Percentiles rank a stretch among this genome's conserved stretches.
phyloP scores from a whole-genome alignment of 495 filamentous ascomycete species.

The Xylaria curta region DNA sequence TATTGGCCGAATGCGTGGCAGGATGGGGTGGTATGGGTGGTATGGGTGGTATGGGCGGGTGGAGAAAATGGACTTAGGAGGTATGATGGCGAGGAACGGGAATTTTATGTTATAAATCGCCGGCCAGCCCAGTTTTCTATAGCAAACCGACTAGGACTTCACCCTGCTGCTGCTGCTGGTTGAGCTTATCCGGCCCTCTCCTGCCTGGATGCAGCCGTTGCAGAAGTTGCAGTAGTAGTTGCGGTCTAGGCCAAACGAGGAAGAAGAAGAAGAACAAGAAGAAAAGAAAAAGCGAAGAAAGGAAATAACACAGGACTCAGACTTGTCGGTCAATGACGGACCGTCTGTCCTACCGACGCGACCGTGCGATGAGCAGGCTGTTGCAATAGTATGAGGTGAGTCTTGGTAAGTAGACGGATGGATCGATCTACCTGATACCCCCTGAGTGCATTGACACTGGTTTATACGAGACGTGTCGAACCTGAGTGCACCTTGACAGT shows the following conservation, averaged over 20 bases:
- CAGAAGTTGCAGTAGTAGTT: neutral
- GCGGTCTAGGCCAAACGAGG: conserved; percentile 9
- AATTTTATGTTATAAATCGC: neutral
- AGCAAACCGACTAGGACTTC: conserved; percentile 9
- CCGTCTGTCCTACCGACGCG: conserved; percentile 33
- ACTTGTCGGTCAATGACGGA: conserved; percentile 35
- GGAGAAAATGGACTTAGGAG: conserved; percentile 18
- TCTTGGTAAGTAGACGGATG: neutral
- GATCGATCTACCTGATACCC: neutral
- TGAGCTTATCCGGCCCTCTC: neutral
- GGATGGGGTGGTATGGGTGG: conserved; percentile 20
- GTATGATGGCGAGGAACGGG: conserved; percentile 15
- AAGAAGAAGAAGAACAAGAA: conserved; percentile 2
- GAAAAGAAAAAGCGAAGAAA: neutral
- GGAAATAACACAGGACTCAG: conserved; percentile 9
- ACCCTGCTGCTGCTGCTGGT: neutral
- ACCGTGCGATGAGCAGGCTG: conserved; percentile 14
- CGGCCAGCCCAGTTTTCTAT: neutral
- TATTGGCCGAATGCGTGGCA: conserved; percentile 27
- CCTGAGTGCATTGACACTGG: conserved; percentile 5
- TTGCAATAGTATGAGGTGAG: neutral
- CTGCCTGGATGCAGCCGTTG: conserved; percentile 5
- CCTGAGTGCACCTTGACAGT: conserved; percentile 7
- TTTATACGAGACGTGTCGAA: conserved; percentile 10
- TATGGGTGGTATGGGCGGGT: conserved; percentile 9